Base-by-base conservation (phyloP, 1,139 yeast species). In the Lodderomyces jiufengensis region DNA sequence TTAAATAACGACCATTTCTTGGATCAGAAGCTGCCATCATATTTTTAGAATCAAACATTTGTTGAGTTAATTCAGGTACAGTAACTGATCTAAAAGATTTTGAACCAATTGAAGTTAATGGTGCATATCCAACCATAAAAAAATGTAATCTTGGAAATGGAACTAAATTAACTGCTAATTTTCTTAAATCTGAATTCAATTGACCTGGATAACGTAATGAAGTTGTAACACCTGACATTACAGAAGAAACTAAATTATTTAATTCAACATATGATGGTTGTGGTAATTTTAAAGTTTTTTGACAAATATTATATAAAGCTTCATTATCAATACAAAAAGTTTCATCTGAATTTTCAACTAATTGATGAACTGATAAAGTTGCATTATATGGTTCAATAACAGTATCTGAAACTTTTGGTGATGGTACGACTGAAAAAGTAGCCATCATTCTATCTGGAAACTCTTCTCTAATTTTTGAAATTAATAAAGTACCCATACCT, bases 21-120 rank as follows among this genome's bases (percentile, higher is more conserved):
- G 95, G 95, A 63, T 87, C 94, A 11, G 92, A 78, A 33, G 95
- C 95, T 25, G 95, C 95, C 96, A 87, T 87, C 94, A 86, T 84
- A 62, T 86, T 87, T 61, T 80, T 82, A 43, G 95, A 74, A 59
- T 87, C 95, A 55, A 87, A 87, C 81, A 87, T 79, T 66, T 87
- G 96, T 66, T 85, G 95, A 35, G 95, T 85, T 56, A 87, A 76
- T 63, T 87, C 96, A 29, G 95, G 94, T 34, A 87, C 96, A 36
- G 88, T 77, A 54, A 85, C 73, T 20, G 90, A 77, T 64, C 94
- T 78, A 70, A 87, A 87, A 18, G 87, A 80, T 58, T 83, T 80
- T 18, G 95, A 76, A 32, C 84, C 83, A 48, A 80, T 69, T 10
- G 95, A 78, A 30, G 94, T 82, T 56, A 87, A 74, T 47, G 96